Evolutionary conservation across 495 filamentous ascomycete genomes (phyloP), one percentile per base, ranked within the genome.

Genomic region (Paragyromitra xinjiangensis): DNA sequence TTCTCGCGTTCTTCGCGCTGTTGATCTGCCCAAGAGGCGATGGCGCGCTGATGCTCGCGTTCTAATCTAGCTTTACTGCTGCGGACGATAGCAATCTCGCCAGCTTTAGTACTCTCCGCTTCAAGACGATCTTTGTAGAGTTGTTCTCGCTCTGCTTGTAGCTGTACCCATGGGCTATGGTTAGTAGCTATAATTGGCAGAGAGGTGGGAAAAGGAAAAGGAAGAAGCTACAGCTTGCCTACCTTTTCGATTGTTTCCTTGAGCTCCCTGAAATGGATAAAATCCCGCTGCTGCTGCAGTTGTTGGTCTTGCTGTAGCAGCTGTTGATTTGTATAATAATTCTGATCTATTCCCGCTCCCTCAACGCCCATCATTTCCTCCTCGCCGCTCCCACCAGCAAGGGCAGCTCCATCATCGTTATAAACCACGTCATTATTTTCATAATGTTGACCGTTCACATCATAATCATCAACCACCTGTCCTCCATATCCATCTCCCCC

Each of bases 21-120:
- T 24, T 85, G 45, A 70, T 89, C 88, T 63, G 89, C 86, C 73
- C 91, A 76, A 3, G 85, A 84, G 8, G 83, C 78, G 9, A 91
- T 70, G 67, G 85, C 84, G 14, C 85, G 85, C 67, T 92, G 89
- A 82, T 89, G 87, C 34, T 90, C 88, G 58, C 88, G 86, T 14
- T 82, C 81, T 29, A 86, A 78, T 70, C 88, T 90, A 2, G 85
- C 83, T 64, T 89, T 86, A 65, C 92, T 91, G 5, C 88, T 87
- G 6, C 91, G 89, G 39, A 92, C 86, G 11, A 92, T 92, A 24
- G 90, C 85, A 37, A 90, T 90, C 83, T 93, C 91, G 1, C 91
- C 91, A 11, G 86, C 72, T 71, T 76, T 81, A 29, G 7, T 14
- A 40, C 48, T 64, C 11, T 50, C 64, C n/a, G 61, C 39, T 4